Conservation (phyloP, 257 asterid species). For the Pogostemon cablin region DNA sequence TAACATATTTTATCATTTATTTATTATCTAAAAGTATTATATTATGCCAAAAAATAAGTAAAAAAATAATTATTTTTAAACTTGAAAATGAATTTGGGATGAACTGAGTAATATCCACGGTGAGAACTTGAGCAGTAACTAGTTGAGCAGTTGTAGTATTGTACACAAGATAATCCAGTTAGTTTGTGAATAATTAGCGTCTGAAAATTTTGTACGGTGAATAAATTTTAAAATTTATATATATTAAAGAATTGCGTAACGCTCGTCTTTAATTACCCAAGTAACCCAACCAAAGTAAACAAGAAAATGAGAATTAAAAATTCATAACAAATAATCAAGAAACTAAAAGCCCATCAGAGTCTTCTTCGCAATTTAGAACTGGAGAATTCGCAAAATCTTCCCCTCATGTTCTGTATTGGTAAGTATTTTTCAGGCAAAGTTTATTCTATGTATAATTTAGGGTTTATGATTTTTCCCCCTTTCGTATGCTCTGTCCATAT, state of each 20-base stretch:
- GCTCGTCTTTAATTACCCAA: conserved; percentile 10
- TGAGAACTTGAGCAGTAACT: too few species aligned
- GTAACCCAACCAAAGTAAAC: too few species aligned
- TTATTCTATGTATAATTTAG: not conserved
- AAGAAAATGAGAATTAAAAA: not conserved
- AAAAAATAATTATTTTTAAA: too few species aligned
- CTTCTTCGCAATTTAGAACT: conserved; percentile 17
- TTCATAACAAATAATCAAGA: not conserved
- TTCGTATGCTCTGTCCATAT: not conserved
- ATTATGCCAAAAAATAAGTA: too few species aligned
- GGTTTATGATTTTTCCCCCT: not conserved
- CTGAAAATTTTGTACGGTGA: too few species aligned
- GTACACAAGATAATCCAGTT: too few species aligned
- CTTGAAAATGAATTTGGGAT: too few species aligned
- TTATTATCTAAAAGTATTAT: too few species aligned
- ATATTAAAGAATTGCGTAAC: not conserved
- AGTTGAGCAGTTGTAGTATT: too few species aligned
- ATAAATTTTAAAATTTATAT: not conserved
- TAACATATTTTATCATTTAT: too few species aligned
- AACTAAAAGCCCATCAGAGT: conserved; percentile 29
- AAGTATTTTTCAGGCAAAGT: conserved; percentile 4
- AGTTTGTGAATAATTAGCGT: too few species aligned
- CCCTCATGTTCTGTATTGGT: conserved; percentile 22
- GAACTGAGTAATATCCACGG: too few species aligned
- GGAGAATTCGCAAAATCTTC: conserved; percentile 33